Evolutionary conservation across 352 stramenopile species (phyloP), one percentile per base, ranked within the genome.

Genomic region (Phytophthora sp.): DNA sequence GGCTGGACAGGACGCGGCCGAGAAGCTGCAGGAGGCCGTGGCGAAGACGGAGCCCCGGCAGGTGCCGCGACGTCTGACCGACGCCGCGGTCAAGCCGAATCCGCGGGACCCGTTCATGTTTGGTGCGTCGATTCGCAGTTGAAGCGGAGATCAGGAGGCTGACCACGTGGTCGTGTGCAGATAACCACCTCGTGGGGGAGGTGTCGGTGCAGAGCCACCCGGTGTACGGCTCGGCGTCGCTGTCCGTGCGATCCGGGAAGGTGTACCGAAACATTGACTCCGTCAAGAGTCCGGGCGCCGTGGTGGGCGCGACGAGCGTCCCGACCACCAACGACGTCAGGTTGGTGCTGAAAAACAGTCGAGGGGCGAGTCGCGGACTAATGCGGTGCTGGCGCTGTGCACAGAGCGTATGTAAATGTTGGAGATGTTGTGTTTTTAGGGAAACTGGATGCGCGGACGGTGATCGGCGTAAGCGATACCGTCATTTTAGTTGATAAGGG

Each of bases 181-280:
- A 89, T 43, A 89, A 87, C 27, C 76, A 79, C n/a, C 71, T 89
- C 41, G 72, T 89, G 6, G 79, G 79, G 1, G 66, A 84, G 39
- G 74, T 84, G 12, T 72, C 72, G 17, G 70, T 89, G 31, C 50
- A 82, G 39, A 87, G 64, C 54, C 79, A 89, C 42, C 79, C 79
- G 6, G 69, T 83, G 20, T 84, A 86, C 51, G 77, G 77, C 10
- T 78, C 79, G 3, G 79, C 76, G 11, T 84, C 79, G 5, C 58
- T 89, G 6, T 76, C 76, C 2, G 82, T 89, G 61, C 61, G 66
- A 17, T 89, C 79, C 1, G 76, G 76, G 2, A 77, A 76, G 27
- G 63, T 59, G 18, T 89, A 87, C 44, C 70, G 74, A 4, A 73
- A 64, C 12, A 66, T 81, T 20, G 69, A 66, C 17, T 62, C 64